Evolutionary conservation across 345 rosid genomes (phyloP).

Genomic region (Gossypioides kirkii): DNA sequence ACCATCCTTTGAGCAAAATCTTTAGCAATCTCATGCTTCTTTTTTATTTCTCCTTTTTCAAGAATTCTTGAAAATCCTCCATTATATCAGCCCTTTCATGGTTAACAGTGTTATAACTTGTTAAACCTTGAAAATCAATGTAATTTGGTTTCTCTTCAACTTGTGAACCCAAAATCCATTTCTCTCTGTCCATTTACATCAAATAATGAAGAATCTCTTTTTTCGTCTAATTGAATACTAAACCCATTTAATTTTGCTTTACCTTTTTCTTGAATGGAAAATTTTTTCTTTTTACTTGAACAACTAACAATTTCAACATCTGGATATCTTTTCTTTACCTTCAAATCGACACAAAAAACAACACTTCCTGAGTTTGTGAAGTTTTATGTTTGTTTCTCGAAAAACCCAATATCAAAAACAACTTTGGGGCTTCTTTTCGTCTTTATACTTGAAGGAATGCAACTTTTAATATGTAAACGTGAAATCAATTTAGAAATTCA

Average conservation of each 20-base stretch:
- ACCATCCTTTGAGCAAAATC: background rate
- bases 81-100: background rate
- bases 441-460: conserved; percentile 14
- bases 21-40: conserved; percentile 10
- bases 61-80: background rate
- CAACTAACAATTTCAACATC: conserved; percentile 14
- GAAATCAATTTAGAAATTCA: background rate
- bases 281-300: conserved; percentile 17
- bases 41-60: background rate
- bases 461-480: background rate
- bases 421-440: too few species aligned
- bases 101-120: too few species aligned
- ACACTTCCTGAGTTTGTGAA: too few species aligned
- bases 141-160: background rate
- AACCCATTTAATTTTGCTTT: conserved; percentile 10
- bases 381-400: too few species aligned
- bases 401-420: too few species aligned
- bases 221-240: background rate
- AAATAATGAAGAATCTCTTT: background rate
- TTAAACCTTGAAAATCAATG: too few species aligned
- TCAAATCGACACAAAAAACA: too few species aligned
- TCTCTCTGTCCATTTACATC: background rate
- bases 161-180: background rate
- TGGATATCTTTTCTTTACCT: conserved; percentile 7
- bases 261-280: conserved; percentile 12